phyloP scores from a whole-genome alignment of 345 rosid genomes.

The Carallia brachiata region DNA sequence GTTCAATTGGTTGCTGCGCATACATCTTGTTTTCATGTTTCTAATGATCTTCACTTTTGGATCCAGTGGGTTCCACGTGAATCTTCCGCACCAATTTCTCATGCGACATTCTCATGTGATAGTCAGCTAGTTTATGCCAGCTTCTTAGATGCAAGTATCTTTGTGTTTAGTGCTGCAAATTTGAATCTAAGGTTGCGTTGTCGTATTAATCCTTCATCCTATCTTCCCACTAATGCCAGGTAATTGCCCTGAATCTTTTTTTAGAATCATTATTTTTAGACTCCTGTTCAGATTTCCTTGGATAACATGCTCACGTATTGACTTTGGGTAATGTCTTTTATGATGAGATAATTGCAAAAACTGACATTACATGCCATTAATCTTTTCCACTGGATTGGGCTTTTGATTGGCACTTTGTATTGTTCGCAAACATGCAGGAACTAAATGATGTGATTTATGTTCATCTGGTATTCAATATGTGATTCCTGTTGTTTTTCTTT shows the following conservation, averaged over 20 bases:
- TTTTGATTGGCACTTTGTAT: too few species aligned
- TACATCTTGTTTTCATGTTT: slow-evolving; percentile 6
- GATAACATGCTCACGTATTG: not conserved
- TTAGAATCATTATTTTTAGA: not conserved
- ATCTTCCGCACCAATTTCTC: slow-evolving; percentile 44
- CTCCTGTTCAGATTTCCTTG: not conserved
- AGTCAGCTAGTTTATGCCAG: slow-evolving; percentile 54
- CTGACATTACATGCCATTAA: not conserved
- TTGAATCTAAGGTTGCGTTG: slow-evolving; percentile 32
- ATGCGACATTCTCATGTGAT: slow-evolving; percentile 61
- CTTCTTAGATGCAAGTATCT: slow-evolving; percentile 52
- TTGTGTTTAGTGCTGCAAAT: slow-evolving; percentile 47
- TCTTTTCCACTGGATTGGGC: not conserved
- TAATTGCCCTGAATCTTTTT: slow-evolving; percentile 1
- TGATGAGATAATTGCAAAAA: not conserved
- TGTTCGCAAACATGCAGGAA: too few species aligned
- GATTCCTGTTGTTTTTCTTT: too few species aligned
- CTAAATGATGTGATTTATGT: too few species aligned
- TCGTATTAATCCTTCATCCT: slow-evolving; percentile 20
- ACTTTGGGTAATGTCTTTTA: not conserved
- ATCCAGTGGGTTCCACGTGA: slow-evolving; percentile 63
- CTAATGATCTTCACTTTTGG: slow-evolving; percentile 4
- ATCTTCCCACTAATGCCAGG: slow-evolving; percentile 19
- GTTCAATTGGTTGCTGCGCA: not conserved
- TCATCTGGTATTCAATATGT: too few species aligned